These are phyloP conservation scores for Saccharomycopsis schoenii DNA, from an alignment of 805 yeast genomes.

Conservation along the genomic window DNA sequence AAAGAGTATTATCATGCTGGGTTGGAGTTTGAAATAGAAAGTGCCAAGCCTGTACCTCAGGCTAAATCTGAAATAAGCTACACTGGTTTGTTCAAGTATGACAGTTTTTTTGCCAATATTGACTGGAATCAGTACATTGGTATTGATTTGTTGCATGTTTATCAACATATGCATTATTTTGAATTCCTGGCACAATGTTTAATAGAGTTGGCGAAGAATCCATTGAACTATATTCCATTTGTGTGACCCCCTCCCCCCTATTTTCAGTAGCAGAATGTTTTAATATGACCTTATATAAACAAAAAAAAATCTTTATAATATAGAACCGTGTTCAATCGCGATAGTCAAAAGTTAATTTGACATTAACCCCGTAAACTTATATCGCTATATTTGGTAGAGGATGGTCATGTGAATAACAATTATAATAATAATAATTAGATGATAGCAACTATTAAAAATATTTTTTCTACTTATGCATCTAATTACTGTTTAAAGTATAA, in stretches of 20 bases:
- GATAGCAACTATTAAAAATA: too few species aligned
- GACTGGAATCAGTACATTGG: conserved; percentile 4
- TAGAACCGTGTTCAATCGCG: too few species aligned
- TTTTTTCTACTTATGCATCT: too few species aligned
- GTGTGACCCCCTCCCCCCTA: background rate
- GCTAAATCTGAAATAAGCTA: conserved; percentile 14
- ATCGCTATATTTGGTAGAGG: too few species aligned
- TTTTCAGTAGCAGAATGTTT: too few species aligned
- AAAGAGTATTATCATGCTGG: conserved; percentile 37
- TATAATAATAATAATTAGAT: too few species aligned
- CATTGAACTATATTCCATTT: background rate
- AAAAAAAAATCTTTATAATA: too few species aligned
- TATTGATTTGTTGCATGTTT: conserved; percentile 11
- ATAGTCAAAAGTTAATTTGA: too few species aligned
- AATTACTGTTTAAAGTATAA: too few species aligned
- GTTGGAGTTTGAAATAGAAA: conserved; percentile 36
- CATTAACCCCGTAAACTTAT: too few species aligned
- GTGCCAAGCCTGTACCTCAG: conserved; percentile 31
- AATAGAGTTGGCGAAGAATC: background rate
- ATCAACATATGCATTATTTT: conserved; percentile 14
- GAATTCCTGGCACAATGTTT: conserved; percentile 7
- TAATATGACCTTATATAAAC: too few species aligned
- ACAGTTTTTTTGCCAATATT: conserved; percentile 6
- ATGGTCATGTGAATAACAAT: too few species aligned
- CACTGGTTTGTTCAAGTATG: conserved; percentile 19